Evolutionary conservation across 768 basidiomycete species (phyloP).

Genomic region (Trametes elegans): DNA sequence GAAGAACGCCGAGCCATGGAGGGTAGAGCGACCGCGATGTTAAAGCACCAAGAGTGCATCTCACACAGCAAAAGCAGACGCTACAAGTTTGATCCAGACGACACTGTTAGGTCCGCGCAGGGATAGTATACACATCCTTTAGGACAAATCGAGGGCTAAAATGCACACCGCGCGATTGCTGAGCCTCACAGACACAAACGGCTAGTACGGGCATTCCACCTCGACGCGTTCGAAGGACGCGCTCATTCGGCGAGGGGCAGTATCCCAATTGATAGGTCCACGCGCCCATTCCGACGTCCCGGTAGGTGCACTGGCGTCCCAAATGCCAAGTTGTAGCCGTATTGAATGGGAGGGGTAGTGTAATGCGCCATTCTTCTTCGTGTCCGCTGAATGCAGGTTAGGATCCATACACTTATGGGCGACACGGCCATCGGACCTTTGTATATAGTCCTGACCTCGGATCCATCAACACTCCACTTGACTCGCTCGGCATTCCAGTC

Average conservation of each 20-base stretch:
- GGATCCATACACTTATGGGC: too few species aligned
- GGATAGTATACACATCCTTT: too few species aligned
- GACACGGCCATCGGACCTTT: slow-evolving; percentile 17
- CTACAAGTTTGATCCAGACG: too few species aligned
- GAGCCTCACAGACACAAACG: neutral
- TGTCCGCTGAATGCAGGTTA: slow-evolving; percentile 27
- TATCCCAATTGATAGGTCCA: slow-evolving; percentile 42
- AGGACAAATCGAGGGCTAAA: too few species aligned
- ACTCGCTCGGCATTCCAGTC: slow-evolving; percentile 40
- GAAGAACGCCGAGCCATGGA: too few species aligned
- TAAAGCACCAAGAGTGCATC: too few species aligned
- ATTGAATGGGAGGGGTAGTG: slow-evolving; percentile 39
- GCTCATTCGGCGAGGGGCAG: slow-evolving; percentile 30
- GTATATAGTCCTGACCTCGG: slow-evolving; percentile 32
- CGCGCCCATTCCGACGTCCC: slow-evolving; percentile 44
- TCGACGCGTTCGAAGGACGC: slow-evolving; percentile 36
- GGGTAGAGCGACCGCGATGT: too few species aligned
- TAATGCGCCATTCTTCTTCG: slow-evolving; percentile 31
- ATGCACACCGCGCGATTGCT: too few species aligned
- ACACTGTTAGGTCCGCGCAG: too few species aligned
- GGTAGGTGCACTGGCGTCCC: slow-evolving; percentile 42
- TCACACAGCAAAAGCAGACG: too few species aligned
- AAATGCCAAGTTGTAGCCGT: slow-evolving; percentile 44
- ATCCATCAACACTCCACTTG: slow-evolving; percentile 40
- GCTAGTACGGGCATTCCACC: slow-evolving; percentile 35